A percentile compares a stretch with the other conserved stretches of the same genome.
Evolutionary conservation across 306 rosid genomes (phyloP).

Genomic region (Quercus ilex): DNA sequence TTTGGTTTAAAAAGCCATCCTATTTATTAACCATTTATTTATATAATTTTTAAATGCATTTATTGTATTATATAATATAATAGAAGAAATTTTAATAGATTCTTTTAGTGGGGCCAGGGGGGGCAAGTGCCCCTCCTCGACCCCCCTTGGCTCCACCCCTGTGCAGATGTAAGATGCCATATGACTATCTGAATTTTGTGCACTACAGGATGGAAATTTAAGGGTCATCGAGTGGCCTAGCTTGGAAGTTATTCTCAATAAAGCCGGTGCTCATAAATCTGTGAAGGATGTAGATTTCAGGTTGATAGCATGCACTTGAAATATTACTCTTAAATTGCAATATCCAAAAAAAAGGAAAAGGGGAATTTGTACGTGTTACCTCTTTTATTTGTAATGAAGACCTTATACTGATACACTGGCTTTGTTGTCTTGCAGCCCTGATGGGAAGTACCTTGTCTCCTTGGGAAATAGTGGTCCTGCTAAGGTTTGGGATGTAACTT

Average conservation of each 20-base stretch:
- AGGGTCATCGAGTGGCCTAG: constrained; percentile 94
- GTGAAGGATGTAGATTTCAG: constrained; percentile 88
- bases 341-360: constrained; percentile 12
- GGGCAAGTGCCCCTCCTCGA: too few relatives aligned
- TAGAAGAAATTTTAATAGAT: too few relatives aligned
- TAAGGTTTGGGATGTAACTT: constrained; percentile 82
- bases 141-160: too few relatives aligned
- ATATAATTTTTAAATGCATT: too few relatives aligned
- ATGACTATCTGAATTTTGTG: constrained; percentile 57
- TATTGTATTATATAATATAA: too few relatives aligned
- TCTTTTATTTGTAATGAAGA: constrained; percentile 22
- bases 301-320: constrained; percentile 34
- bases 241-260: constrained; percentile 64
- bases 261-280: constrained; percentile 56
- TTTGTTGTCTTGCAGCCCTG: constrained; percentile 58
- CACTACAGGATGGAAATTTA: constrained; percentile 87
- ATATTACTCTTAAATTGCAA: constrained; percentile 11
- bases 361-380: not conserved
- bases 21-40: too few relatives aligned
- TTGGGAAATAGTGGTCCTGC: constrained; percentile 85
- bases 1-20: too few relatives aligned
- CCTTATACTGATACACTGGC: constrained; percentile 23
- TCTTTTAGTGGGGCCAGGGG: too few relatives aligned
- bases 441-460: constrained; percentile 74
- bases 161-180: constrained; percentile 16